Percentiles rank a stretch among this genome's conserved stretches.
phyloP scores from a whole-genome alignment of 305 asterid species.

The Vinca major region DNA sequence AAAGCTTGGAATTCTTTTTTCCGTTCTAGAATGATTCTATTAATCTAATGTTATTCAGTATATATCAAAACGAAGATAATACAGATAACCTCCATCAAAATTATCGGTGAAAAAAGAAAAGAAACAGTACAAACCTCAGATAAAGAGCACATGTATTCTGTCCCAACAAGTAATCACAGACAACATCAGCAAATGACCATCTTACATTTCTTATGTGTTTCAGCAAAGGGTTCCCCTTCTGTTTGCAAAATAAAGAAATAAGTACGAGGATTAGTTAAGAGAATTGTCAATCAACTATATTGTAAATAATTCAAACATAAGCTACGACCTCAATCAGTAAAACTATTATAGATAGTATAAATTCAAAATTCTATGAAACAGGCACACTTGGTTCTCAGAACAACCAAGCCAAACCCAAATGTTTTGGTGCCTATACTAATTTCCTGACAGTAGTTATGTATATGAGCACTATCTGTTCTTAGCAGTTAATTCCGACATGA shows the following conservation, averaged over 20 bases:
- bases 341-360: not conserved
- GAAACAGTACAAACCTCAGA: conserved; percentile 48
- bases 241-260: conserved; percentile 28
- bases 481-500: not conserved
- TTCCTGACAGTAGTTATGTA: not conserved
- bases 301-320: conserved; percentile 1
- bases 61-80: not conserved
- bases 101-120: conserved; percentile 10
- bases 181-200: conserved; percentile 80
- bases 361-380: too few species aligned
- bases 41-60: not conserved
- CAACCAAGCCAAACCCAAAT: not conserved
- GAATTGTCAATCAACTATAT: not conserved
- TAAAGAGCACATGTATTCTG: conserved; percentile 78
- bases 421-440: not conserved
- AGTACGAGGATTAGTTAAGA: not conserved
- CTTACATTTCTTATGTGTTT: conserved; percentile 87
- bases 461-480: not conserved
- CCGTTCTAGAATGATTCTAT: not conserved
- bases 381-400: not conserved
- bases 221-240: conserved; percentile 94
- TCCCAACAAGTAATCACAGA: conserved; percentile 74
- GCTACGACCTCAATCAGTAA: not conserved
- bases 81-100: not conserved
- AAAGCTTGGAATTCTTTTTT: not conserved